These are phyloP conservation scores for Ligustrum vulgare DNA, from an alignment of 257 asterid species.

Conservation along the genomic window DNA sequence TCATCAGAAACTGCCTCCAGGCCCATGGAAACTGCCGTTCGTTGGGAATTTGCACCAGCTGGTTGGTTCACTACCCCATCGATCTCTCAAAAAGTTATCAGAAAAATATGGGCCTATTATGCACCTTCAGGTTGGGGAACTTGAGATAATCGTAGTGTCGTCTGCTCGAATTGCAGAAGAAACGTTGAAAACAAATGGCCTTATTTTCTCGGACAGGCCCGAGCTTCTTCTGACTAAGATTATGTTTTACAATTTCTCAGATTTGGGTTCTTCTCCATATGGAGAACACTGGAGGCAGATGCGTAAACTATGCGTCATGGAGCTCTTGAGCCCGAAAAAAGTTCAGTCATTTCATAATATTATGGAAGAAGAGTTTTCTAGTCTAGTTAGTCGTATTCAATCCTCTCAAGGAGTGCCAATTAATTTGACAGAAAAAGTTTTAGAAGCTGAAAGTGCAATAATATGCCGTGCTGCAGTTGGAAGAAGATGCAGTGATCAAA, in stretches of 20 bases:
- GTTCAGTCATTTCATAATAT: neutral
- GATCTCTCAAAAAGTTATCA: neutral
- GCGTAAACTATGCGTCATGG: constrained; percentile 19
- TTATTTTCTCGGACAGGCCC: constrained; percentile 26
- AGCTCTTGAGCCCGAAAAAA: constrained; percentile 18
- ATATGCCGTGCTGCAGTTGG: neutral
- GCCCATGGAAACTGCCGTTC: constrained; percentile 12
- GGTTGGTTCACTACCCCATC: constrained; percentile 14
- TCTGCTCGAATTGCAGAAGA: constrained; percentile 7
- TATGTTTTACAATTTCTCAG: constrained; percentile 8
- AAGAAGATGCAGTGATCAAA: constrained; percentile 1
- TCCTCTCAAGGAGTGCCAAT: neutral
- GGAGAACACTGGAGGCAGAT: constrained; percentile 23
- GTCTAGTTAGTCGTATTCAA: neutral
- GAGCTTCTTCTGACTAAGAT: neutral
- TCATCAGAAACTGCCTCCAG: constrained; percentile 7
- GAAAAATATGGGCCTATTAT: constrained; percentile 17
- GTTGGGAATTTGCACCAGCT: constrained; percentile 21
- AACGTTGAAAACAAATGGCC: constrained; percentile 24
- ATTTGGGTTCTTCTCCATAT: constrained; percentile 21
- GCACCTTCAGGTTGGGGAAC: constrained; percentile 13
- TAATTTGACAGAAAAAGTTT: neutral
- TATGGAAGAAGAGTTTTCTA: neutral
- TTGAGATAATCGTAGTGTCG: neutral
- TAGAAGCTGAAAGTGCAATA: neutral